phyloP scores from a whole-genome alignment of 768 basidiomycete species.

The Roridomyces roridus region DNA sequence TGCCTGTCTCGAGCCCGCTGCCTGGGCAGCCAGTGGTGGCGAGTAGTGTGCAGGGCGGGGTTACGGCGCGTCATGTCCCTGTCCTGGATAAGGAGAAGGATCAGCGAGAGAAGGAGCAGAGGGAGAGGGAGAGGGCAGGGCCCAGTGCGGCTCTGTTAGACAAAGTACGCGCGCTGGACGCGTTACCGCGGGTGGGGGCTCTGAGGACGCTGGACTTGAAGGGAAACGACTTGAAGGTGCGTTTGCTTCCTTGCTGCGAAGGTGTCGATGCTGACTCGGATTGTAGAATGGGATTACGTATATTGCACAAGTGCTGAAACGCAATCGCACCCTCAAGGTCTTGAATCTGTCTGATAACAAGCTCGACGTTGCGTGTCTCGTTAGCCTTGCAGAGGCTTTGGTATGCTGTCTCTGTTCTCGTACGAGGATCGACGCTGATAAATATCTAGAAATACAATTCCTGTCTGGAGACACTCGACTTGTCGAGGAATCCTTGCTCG shows the following conservation, averaged over 20 bases:
- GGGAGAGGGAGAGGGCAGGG: conserved; percentile 42
- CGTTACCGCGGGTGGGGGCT: conserved; percentile 83
- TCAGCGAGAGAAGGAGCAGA: background rate
- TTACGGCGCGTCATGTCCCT: conserved; percentile 51
- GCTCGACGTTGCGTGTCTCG: conserved; percentile 82
- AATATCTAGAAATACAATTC: conserved; percentile 95
- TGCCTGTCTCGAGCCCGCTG: conserved; percentile 42
- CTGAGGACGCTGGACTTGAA: conserved; percentile 89
- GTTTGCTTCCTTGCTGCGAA: background rate
- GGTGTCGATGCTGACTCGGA: background rate
- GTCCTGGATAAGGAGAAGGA: conserved; percentile 26
- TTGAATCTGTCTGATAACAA: conserved; percentile 95
- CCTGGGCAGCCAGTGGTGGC: conserved; percentile 76
- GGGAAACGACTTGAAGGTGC: conserved; percentile 89
- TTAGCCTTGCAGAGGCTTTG: conserved; percentile 85
- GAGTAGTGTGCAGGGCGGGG: conserved; percentile 59
- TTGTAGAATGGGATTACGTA: conserved; percentile 81
- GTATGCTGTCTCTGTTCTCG: conserved; percentile 65
- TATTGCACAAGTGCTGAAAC: conserved; percentile 93
- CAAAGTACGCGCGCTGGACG: conserved; percentile 90
- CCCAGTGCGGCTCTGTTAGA: conserved; percentile 83
- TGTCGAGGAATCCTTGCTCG: conserved; percentile 93
- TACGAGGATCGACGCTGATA: no score
- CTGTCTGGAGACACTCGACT: conserved; percentile 90
- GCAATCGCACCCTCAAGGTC: conserved; percentile 93